These are phyloP conservation scores for Amoebophrya sp. DNA, from an alignment of 169 alveolate genomes.

Conservation along the genomic window DNA sequence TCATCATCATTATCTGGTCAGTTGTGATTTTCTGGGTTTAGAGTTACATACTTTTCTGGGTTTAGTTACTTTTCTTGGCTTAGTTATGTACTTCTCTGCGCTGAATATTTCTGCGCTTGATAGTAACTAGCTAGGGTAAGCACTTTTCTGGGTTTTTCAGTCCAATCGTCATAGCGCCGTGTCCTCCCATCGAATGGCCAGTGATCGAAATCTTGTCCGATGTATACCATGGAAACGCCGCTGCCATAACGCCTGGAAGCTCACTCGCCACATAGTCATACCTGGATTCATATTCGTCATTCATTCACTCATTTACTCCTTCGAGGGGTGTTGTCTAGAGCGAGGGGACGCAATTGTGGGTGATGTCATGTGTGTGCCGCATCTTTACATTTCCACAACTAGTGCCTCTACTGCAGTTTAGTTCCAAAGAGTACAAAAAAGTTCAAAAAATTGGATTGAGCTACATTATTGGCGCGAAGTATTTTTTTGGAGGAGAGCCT, in stretches of 20 bases:
- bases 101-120: no score
- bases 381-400: no score
- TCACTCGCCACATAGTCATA: conserved; percentile 59
- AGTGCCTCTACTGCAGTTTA: no score
- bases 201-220: conserved; percentile 54
- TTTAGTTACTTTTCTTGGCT: no score
- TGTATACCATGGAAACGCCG: conserved; percentile 54
- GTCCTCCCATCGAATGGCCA: conserved; percentile 75
- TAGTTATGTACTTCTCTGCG: no score
- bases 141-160: conserved; percentile 55
- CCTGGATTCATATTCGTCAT: conserved; percentile 33
- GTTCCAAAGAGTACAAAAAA: no score
- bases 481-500: neutral
- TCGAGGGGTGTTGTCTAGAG: no score
- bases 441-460: no score
- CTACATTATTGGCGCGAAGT: neutral
- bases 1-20: neutral
- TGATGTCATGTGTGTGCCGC: no score
- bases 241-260: conserved; percentile 50
- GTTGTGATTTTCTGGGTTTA: no score
- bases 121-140: no score
- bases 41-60: conserved; percentile 31
- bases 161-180: conserved; percentile 62
- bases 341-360: no score
- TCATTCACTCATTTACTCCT: neutral